phyloP scores from a whole-genome alignment of 2,329 filamentous ascomycete species.

The Aspergillaceae sp. region DNA sequence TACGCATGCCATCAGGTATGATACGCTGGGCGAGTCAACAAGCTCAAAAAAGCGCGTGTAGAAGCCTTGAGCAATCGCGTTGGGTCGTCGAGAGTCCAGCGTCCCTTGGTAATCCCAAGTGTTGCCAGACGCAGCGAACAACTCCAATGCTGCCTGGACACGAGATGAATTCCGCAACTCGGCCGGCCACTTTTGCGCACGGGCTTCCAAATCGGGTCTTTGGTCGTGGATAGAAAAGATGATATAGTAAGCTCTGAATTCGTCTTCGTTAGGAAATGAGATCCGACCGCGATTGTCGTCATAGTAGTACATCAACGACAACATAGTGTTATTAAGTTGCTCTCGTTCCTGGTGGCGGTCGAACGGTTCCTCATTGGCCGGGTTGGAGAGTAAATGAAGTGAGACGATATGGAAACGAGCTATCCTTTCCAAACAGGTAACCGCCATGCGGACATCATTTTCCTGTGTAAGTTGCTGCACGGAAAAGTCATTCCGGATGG shows the following conservation, averaged over 20 bases:
- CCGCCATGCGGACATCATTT: conserved; percentile 49
- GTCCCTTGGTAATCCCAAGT: conserved; percentile 45
- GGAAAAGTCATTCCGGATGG: conserved; percentile 57
- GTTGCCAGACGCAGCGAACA: conserved; percentile 50
- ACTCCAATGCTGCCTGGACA: conserved; percentile 48
- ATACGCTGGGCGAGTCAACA: conserved; percentile 46
- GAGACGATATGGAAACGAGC: conserved; percentile 56
- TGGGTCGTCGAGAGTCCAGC: conserved; percentile 40
- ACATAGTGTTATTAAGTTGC: conserved; percentile 54
- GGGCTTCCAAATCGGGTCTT: conserved; percentile 48
- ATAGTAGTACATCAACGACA: conserved; percentile 54
- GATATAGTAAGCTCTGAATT: conserved; percentile 56
- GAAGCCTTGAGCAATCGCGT: conserved; percentile 50
- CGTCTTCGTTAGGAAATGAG: conserved; percentile 50
- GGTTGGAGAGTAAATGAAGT: conserved; percentile 50
- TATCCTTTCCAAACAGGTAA: conserved; percentile 55
- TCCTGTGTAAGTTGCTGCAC: conserved; percentile 52
- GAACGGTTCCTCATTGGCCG: conserved; percentile 45
- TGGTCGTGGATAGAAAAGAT: conserved; percentile 47
- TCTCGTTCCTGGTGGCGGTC: conserved; percentile 54
- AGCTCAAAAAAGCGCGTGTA: conserved; percentile 51
- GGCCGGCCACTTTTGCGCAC: conserved; percentile 48
- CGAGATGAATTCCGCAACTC: conserved; percentile 43
- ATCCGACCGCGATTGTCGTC: conserved; percentile 45
- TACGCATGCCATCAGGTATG: conserved; percentile 57